A percentile compares a stretch with the other conserved stretches of the same genome.
These are phyloP conservation scores for Ogataea siamensis DNA, from an alignment of 805 yeast genomes.

Conservation along the genomic window DNA sequence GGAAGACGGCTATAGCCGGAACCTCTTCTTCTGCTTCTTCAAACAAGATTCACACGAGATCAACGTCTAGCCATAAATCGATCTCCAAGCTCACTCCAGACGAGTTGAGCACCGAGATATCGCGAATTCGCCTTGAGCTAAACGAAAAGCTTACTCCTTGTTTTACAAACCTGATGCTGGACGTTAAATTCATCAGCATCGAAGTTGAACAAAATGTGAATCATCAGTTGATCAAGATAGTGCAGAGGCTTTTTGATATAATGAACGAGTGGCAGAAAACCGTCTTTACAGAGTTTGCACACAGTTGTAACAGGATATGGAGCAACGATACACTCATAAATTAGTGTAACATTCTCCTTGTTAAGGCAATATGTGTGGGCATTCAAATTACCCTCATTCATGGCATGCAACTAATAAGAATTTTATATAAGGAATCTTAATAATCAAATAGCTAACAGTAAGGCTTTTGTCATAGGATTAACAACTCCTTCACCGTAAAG, in stretches of 20 bases:
- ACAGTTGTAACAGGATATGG: constrained; percentile 30
- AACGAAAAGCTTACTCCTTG: constrained; percentile 48
- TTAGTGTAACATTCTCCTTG: too few relatives aligned
- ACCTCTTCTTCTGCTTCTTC: constrained; percentile 19
- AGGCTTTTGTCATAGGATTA: too few relatives aligned
- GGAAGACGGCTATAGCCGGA: constrained; percentile 26
- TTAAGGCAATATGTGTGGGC: too few relatives aligned
- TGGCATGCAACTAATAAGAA: not conserved
- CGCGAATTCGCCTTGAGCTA: constrained; percentile 23
- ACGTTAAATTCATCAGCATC: constrained; percentile 42
- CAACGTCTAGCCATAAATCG: constrained; percentile 15
- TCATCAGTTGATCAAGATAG: constrained; percentile 17
- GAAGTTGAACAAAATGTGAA: constrained; percentile 42
- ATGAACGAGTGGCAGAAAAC: constrained; percentile 26
- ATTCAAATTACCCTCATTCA: too few relatives aligned
- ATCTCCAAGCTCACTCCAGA: constrained; percentile 20
- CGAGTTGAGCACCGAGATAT: constrained; percentile 25
- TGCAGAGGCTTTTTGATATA: constrained; percentile 16
- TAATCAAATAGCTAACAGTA: too few relatives aligned
- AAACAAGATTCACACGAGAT: constrained; percentile 10
- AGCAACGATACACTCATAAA: not conserved
- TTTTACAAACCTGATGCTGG: constrained; percentile 41
- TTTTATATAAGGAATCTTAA: too few relatives aligned
- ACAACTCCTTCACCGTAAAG: too few relatives aligned
- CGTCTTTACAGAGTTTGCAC: constrained; percentile 26